phyloP scores from a whole-genome alignment of 305 asterid genomes.

The Fraxinus latifolia region DNA sequence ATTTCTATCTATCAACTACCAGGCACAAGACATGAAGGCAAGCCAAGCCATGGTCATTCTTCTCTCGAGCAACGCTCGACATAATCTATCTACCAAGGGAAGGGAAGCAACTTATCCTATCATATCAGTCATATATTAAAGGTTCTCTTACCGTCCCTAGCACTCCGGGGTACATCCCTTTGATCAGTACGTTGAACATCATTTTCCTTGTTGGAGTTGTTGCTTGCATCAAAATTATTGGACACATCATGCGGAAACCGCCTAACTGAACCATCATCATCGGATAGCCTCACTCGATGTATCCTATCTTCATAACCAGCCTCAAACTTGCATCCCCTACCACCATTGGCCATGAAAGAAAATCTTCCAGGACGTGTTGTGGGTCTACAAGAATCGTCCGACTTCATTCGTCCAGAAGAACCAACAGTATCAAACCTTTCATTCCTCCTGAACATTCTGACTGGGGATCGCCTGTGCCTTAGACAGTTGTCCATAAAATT shows the following conservation, averaged over 20 bases:
- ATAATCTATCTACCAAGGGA: slow-evolving; percentile 23
- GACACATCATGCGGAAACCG: slow-evolving; percentile 28
- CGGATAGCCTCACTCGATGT: slow-evolving; percentile 28
- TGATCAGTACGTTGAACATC: slow-evolving; percentile 32
- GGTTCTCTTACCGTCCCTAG: slow-evolving; percentile 31
- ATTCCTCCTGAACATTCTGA: slow-evolving; percentile 34
- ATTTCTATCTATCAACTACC: slow-evolving; percentile 39
- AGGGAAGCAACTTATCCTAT: not conserved
- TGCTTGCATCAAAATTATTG: slow-evolving; percentile 33
- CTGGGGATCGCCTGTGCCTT: slow-evolving; percentile 54
- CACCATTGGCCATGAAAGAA: slow-evolving; percentile 30
- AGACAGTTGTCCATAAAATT: slow-evolving; percentile 37
- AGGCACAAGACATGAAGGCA: slow-evolving; percentile 28
- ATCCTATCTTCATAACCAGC: slow-evolving; percentile 37
- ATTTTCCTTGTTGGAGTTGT: slow-evolving; percentile 28
- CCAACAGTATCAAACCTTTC: slow-evolving; percentile 44
- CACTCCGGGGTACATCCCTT: slow-evolving; percentile 34
- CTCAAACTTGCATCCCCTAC: slow-evolving; percentile 34
- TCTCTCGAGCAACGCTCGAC: slow-evolving; percentile 29
- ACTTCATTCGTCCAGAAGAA: slow-evolving; percentile 42
- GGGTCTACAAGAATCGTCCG: slow-evolving; percentile 43
- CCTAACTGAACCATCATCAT: slow-evolving; percentile 26
- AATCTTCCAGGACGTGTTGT: slow-evolving; percentile 43
- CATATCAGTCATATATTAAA: slow-evolving; percentile 24
- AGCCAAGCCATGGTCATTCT: slow-evolving; percentile 23